Evolutionary conservation across 2,329 filamentous ascomycete species (phyloP).

Genomic region (Knufia fluminis): DNA sequence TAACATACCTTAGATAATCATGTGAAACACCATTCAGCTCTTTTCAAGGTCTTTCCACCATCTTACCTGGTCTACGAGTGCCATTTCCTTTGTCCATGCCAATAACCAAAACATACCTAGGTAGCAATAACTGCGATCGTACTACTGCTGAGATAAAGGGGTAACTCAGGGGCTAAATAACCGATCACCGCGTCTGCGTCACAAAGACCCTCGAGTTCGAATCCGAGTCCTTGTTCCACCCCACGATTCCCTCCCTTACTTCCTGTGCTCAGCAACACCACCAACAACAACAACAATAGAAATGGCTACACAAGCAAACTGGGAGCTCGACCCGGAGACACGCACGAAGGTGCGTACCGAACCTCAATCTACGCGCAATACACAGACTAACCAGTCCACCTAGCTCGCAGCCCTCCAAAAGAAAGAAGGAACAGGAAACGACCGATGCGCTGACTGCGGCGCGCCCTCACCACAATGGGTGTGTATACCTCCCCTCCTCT

Average conservation of each 20-base stretch:
- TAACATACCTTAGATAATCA: too few species aligned
- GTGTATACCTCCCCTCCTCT: slow-evolving; percentile 26
- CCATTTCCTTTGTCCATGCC: too few species aligned
- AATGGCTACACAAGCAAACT: slow-evolving; percentile 50
- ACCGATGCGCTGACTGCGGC: slow-evolving; percentile 86
- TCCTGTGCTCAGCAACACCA: slow-evolving; percentile 2
- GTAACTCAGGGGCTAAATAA: too few species aligned
- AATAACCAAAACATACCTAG: too few species aligned
- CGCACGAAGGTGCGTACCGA: slow-evolving; percentile 67
- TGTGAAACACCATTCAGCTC: background rate
- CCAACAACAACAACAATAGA: slow-evolving; percentile 11
- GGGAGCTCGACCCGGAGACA: slow-evolving; percentile 98
- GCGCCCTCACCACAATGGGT: slow-evolving; percentile 98
- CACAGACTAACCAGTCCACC: slow-evolving; percentile 15
- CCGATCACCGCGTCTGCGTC: too few species aligned
- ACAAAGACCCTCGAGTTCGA: too few species aligned
- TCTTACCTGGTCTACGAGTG: too few species aligned
- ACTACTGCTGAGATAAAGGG: too few species aligned
- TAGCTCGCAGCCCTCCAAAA: slow-evolving; percentile 91
- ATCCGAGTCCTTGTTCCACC: background rate
- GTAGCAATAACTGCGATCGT: too few species aligned
- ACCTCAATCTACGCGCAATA: background rate
- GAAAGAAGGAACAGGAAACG: slow-evolving; percentile 63
- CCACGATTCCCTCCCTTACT: background rate
- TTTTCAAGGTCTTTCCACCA: too few species aligned